These are phyloP conservation scores for Strobilomyces confusus DNA, from an alignment of 768 basidiomycete genomes.

Conservation along the genomic window DNA sequence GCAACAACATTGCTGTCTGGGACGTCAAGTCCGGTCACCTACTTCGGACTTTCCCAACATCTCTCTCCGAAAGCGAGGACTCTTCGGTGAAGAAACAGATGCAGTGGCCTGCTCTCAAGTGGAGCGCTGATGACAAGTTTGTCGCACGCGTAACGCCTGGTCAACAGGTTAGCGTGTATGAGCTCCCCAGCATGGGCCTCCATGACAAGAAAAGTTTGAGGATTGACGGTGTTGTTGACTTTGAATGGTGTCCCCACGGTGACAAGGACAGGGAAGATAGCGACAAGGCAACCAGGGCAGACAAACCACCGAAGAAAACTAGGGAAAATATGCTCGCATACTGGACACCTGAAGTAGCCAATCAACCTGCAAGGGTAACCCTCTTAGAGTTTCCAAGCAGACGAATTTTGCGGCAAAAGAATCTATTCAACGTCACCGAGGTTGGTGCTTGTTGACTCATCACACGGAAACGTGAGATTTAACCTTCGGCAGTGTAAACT, in stretches of 20 bases:
- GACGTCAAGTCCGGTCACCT: constrained; percentile 92
- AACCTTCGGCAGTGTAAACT: constrained; percentile 75
- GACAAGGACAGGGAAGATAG: constrained; percentile 82
- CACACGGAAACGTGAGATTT: not conserved
- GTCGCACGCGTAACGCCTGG: constrained; percentile 87
- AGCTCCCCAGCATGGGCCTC: constrained; percentile 89
- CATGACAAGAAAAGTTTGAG: constrained; percentile 96
- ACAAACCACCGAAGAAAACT: constrained; percentile 54
- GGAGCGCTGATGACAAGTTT: constrained; percentile 95
- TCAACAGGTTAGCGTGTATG: constrained; percentile 94
- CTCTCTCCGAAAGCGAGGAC: constrained; percentile 55
- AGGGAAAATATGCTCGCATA: constrained; percentile 93
- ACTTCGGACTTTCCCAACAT: constrained; percentile 84
- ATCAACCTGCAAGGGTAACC: constrained; percentile 97
- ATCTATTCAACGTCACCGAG: constrained; percentile 96
- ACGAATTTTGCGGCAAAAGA: constrained; percentile 84
- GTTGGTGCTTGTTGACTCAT: constrained; percentile 42
- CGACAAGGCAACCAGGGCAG: constrained; percentile 39
- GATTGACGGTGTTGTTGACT: constrained; percentile 95
- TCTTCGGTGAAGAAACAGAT: constrained; percentile 69
- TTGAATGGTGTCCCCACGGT: constrained; percentile 95
- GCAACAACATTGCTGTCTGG: constrained; percentile 97
- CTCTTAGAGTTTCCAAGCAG: constrained; percentile 86
- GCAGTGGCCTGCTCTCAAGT: constrained; percentile 95
- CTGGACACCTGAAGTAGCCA: constrained; percentile 95